Base-by-base conservation (phyloP, 2,329 filamentous ascomycete genomes). In the Fusarium poae region DNA sequence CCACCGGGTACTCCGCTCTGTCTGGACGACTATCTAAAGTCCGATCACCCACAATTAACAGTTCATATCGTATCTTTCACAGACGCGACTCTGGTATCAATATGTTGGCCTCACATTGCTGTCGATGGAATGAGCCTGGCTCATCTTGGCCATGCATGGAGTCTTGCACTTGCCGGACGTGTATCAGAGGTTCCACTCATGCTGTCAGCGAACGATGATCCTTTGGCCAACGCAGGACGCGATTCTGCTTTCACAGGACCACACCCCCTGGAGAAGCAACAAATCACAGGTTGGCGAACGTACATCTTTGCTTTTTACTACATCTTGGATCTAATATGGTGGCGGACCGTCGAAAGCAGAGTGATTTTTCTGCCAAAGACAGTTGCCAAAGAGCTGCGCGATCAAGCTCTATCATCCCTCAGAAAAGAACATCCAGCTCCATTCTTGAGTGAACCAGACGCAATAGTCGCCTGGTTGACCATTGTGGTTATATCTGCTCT, bases 101-200 rank as follows among this genome's bases (percentile, higher is more conserved):
- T 67, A 3, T 67, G 54, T 7, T 65, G 61, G 61, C 51, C 61
- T 3, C 63, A 65, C 10, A 53, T 53, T 20, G 34, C 55, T 20
- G 51, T 52, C 1, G 63, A 67, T 27, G 55, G 44, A 5, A 50
- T 53, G n/a, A 64, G 55, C 6, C 49, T 65, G 0, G 55, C 45
- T 4, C 44, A 50, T 15, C 23, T 65, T 13, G 43, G 54, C 35
- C 6, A 25, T 23, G 63, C 61, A 13, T 67, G 63, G 61, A 55
- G 45, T 42, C 56, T 65, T 30, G 35, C 40, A 3, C 55, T 67
- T 5, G 56, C 45, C 2, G 61, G 51, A 7, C 50, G 50, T 5
- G 37, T 40, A 12, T 45, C 40, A 1, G 42, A 57, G 2, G 43
- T 65, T 1, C 54, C 30, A 3, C 43, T 53, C 3, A 58, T 65